Conservation (phyloP, 2,329 filamentous ascomycete genomes). For the Calonectria fujianensis region DNA sequence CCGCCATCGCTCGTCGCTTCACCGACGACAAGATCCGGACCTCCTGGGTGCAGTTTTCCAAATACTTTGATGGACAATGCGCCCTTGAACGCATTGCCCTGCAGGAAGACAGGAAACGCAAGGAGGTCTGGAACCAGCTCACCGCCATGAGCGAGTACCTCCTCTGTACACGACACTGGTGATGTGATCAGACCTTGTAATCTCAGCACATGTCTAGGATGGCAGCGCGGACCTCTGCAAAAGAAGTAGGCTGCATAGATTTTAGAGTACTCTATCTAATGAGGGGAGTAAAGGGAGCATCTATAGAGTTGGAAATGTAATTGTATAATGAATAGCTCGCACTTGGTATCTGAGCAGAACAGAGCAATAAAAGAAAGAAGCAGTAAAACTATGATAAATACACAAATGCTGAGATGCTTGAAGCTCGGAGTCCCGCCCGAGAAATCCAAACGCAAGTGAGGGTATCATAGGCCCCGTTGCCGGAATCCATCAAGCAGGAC, state of each 20-base stretch:
- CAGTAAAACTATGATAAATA: constrained; percentile 54
- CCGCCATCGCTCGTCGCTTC: constrained; percentile 74
- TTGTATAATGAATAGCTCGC: constrained; percentile 49
- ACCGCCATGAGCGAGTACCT: constrained; percentile 81
- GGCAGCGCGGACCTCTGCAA: background rate
- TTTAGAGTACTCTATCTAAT: constrained; percentile 21
- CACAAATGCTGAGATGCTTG: constrained; percentile 47
- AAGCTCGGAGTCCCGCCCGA: constrained; percentile 43
- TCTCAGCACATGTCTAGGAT: background rate
- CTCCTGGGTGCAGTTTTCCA: constrained; percentile 83
- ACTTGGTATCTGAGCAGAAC: constrained; percentile 54
- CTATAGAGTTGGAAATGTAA: constrained; percentile 36
- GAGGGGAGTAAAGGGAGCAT: background rate
- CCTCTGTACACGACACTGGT: constrained; percentile 83
- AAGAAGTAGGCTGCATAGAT: background rate
- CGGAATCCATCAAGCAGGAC: constrained; percentile 32
- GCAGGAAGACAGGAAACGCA: constrained; percentile 90
- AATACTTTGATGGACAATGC: constrained; percentile 91
- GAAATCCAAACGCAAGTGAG: constrained; percentile 34
- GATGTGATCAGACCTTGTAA: constrained; percentile 63
- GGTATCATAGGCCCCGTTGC: constrained; percentile 40
- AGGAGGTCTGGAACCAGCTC: constrained; percentile 82
- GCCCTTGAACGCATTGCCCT: constrained; percentile 90
- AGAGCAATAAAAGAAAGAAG: constrained; percentile 52
- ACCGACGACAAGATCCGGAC: constrained; percentile 75